Evolutionary conservation across 78 protist species (phyloP), one percentile per base, ranked within the genome.

Genomic region (Isochrysis galbana): DNA sequence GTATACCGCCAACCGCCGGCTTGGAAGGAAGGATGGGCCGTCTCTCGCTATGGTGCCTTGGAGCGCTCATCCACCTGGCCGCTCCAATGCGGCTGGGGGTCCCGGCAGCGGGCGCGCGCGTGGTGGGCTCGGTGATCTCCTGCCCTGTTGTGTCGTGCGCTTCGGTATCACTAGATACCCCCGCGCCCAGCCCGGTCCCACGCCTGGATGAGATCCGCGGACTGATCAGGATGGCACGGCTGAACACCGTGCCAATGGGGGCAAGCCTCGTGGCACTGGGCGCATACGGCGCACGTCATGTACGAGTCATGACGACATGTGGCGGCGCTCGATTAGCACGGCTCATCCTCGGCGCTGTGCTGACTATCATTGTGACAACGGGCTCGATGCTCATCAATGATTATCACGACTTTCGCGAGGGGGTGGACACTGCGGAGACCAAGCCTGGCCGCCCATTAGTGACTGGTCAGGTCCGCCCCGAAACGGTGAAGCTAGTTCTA

Each of bases 271-370:
- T 78, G 23, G 29, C n/a, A 19, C 0, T 78, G 19, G 86, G 86
- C 5, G 86, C 86, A 36, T 78, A 78, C 47, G 86, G 86, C 22
- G 86, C 86, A 1, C 42, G 46, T 23, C 36, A 1, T n/a, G 0
- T 0, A 29, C 1, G n/a, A n/a, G n/a, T n/a, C 48, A 0, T 0
- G 0, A 0, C 46, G 1, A 29, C 48, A 0, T 0, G 1, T 19
- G 21, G 21, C 47, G 44, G 25, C 36, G 36, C 23, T 32, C 41
- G 32, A 0, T 7, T 2, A 14, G n/a, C 48, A 78, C n/a, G n/a
- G 86, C 86, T 78, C 21, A 0, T 1, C 25, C 86, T 78, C 48
- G 29, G 14, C 48, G 7, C 48, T 1, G 48, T 19, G 14, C 2
- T 19, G n/a, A 39, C 46, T 0, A 7, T 41, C 29, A 4, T 41